Percentiles rank a stretch among this genome's conserved stretches.
Conservation (phyloP, 1,284 basidiomycete species). For the Rhodotorula glutinis region DNA sequence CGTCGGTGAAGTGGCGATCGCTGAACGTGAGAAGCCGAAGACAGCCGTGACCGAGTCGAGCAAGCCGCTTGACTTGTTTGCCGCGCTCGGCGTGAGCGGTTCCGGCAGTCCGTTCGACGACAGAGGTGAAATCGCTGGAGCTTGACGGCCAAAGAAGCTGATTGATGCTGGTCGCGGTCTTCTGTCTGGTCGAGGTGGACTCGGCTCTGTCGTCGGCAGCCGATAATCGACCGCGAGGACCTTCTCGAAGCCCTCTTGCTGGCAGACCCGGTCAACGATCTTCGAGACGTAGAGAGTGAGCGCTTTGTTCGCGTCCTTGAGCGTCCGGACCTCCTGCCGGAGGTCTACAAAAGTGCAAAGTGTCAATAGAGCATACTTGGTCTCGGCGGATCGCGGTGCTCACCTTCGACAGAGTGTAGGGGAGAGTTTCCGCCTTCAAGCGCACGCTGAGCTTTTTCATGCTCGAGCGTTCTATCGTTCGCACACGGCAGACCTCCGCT, state of each 20-base stretch:
- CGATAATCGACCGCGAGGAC: slow-evolving; percentile 43
- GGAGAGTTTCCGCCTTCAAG: background rate
- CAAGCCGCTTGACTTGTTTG: slow-evolving; percentile 5
- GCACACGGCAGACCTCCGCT: no score
- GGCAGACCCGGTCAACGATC: slow-evolving; percentile 45
- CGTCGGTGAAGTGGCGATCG: slow-evolving; percentile 1
- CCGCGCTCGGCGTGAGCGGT: no score
- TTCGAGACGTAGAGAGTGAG: slow-evolving; percentile 45
- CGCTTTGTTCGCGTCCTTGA: slow-evolving; percentile 42
- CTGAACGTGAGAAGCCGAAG: slow-evolving; percentile 2
- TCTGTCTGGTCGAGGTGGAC: slow-evolving; percentile 2
- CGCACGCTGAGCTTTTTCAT: background rate
- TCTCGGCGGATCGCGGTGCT: background rate
- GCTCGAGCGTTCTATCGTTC: no score
- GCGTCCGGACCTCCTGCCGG: slow-evolving; percentile 35
- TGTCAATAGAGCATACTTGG: background rate
- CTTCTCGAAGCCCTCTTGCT: slow-evolving; percentile 45
- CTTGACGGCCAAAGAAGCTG: slow-evolving; percentile 8
- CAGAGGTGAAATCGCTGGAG: no score
- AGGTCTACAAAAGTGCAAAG: slow-evolving; percentile 2
- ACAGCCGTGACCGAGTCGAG: slow-evolving; percentile 27
- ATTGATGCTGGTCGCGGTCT: slow-evolving; percentile 15
- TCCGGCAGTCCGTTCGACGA: no score
- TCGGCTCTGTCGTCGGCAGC: slow-evolving; percentile 12
- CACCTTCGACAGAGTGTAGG: background rate